Evolutionary conservation across 148 eudicot species (phyloP), one percentile per base, ranked within the genome.

Genomic region (Cornus kousa): DNA sequence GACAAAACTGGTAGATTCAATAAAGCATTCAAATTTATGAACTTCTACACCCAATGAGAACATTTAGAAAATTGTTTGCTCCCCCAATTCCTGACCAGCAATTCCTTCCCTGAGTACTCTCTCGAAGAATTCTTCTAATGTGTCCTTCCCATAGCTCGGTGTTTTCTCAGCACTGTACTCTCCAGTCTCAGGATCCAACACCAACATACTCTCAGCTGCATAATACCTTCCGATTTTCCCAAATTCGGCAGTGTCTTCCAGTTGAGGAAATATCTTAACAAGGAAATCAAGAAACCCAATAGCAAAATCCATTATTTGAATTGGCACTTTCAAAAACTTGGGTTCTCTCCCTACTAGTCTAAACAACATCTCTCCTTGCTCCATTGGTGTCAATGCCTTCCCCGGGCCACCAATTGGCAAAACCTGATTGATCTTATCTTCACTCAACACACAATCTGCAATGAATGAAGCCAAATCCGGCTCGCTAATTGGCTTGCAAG

Each of bases 131-230:
- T 95, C 97, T 73, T 95, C 97, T 86, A 95, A 83, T 2, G 97
- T 93, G 78, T 95, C 99, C 35, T 83, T 87, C 19, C 99, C 99
- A 84, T 95, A 95, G 78, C 94, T 95, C 0, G 97, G 97, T 19
- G 97, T 95, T 70, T 83, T 75, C 72, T 95, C 95, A 68, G 91
- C 93, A 78, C 84, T 83, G 80, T 95, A 95, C 33, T 95, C 91
- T 14, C 94, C 93, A 2, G 89, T 91, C 70, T 88, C 94, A 1
- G 97, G 96, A 80, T 95, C 97, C 88, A 89, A 86, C 77, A 93
- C 64, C 82, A 95, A 67, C 99, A 95, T 95, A 79, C 99, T 95
- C 85, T 95, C 99, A 0, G 97, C 99, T 31, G 99, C 99, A 86
- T 95, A 95, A 80, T 95, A 93, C 82, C 97, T 88, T 48, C 97